Evolutionary conservation across 23 red algal species (phyloP), one percentile per base, ranked within the genome.

Genomic region (Pyropia haitanensis): DNA sequence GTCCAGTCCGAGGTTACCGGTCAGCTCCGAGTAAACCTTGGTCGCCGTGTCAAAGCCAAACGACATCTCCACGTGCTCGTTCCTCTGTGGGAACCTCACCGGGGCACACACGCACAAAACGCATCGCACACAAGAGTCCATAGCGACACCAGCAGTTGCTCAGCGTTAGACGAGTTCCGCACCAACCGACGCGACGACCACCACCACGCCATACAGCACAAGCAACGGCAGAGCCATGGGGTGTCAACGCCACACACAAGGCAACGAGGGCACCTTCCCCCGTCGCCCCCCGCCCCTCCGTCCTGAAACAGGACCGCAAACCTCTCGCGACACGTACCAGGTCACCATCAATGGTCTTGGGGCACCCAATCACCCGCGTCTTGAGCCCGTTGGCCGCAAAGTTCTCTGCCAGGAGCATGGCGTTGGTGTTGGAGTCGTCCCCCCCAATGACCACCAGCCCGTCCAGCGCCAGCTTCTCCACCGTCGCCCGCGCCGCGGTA

Each of bases 281-380:
- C 39, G 8, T 46, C 39, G 39, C 10, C 39, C 39, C 8, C 39
- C 39, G 0, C 39, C 39, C 39, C 39, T 9, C 39, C 39, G 13
- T 33, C 31, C 6, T 2, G 3, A 6, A 46, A 46, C 39, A 46
- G 8, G 4, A 46, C 39, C 39, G 10, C 39, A 4, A 46, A 1
- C 39, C 39, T 9, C 8, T 9, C 39, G 5, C 39, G 8, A 4
- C 39, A 46, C 39, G 39, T 46, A 46, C 60, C 79, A 96, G 56
- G 63, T 96, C 92, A 56, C 82, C 87, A 64, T 96, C 92, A 63
- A 96, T 89, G 19, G 92, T 96, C 64, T 96, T 96, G 19, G 92
- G 92, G 18, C 76, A 84, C 6, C 92, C 92, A 55, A 89, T 78
- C 46, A 96, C 92, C 57, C 51, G 55, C 29, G 83, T 89, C 46